Evolutionary conservation across 495 filamentous ascomycete species (phyloP).

Genomic region (Trichoderma virens): DNA sequence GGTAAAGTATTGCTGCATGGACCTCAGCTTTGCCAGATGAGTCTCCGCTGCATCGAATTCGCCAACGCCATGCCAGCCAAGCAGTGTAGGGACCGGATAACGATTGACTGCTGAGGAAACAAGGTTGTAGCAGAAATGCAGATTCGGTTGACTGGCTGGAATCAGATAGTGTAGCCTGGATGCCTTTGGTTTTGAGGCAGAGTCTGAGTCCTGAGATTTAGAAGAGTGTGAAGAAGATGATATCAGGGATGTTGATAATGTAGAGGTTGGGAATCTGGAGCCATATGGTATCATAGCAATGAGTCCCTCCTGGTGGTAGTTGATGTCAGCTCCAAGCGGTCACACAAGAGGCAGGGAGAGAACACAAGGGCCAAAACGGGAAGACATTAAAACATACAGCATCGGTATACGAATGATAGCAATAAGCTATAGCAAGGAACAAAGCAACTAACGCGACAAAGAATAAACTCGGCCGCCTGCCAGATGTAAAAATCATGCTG

Average conservation of each 20-base stretch:
- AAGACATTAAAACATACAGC: background rate
- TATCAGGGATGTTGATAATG: background rate
- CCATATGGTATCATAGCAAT: background rate
- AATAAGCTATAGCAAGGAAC: background rate
- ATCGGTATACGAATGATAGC: background rate
- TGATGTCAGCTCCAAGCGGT: background rate
- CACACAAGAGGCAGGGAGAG: background rate
- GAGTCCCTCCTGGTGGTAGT: background rate
- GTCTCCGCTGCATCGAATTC: conserved; percentile 10
- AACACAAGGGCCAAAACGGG: background rate
- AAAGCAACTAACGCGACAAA: background rate
- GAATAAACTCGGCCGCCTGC: background rate
- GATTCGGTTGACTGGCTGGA: conserved; percentile 9
- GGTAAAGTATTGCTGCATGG: conserved; percentile 6
- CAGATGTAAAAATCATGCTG: background rate
- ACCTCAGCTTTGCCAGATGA: conserved; percentile 10
- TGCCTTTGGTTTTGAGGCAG: background rate
- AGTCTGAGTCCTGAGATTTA: background rate
- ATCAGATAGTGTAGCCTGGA: conserved; percentile 11
- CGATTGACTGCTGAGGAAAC: conserved; percentile 7
- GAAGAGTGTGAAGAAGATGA: background rate
- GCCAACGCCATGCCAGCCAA: conserved; percentile 5
- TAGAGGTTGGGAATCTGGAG: background rate
- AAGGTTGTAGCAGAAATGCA: conserved; percentile 9
- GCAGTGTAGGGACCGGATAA: conserved; percentile 6